Conservation (phyloP, 306 rosid species). For the Glycine tomentella region DNA sequence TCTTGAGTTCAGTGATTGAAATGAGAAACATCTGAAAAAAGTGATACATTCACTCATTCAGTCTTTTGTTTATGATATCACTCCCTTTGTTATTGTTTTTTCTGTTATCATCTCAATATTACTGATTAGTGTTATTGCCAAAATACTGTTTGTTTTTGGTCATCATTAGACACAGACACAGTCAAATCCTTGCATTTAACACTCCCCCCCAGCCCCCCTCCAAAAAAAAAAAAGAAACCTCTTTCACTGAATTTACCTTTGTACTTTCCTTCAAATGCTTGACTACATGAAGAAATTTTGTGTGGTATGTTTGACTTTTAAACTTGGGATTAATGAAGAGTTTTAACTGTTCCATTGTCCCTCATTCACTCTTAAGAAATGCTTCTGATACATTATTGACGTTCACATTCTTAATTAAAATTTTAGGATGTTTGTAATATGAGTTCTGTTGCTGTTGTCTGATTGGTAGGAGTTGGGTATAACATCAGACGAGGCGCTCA, state of each 20-base stretch:
- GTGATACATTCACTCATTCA: neutral
- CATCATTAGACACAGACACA: neutral
- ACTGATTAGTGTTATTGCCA: neutral
- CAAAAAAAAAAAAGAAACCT: neutral
- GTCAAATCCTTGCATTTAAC: neutral
- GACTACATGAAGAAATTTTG: neutral
- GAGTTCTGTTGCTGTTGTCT: conserved; percentile 16
- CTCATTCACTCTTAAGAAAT: neutral
- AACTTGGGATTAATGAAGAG: neutral
- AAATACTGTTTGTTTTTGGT: neutral
- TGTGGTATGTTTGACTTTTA: conserved; percentile 10
- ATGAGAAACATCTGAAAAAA: neutral
- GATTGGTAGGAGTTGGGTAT: conserved; percentile 78
- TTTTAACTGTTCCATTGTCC: neutral
- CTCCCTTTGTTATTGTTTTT: neutral
- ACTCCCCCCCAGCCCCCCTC: too few species aligned
- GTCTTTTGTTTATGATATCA: neutral
- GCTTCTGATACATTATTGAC: neutral
- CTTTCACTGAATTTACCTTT: neutral
- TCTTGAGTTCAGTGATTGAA: neutral
- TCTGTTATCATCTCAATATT: neutral
- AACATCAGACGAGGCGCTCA: conserved; percentile 97
- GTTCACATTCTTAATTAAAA: conserved; percentile 13
- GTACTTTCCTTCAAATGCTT: neutral
- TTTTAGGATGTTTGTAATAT: conserved; percentile 9